A percentile compares a stretch with the other conserved stretches of the same genome.
Evolutionary conservation across 75 land plant genomes (phyloP).

Genomic region (Adiantum capillusveneris): DNA sequence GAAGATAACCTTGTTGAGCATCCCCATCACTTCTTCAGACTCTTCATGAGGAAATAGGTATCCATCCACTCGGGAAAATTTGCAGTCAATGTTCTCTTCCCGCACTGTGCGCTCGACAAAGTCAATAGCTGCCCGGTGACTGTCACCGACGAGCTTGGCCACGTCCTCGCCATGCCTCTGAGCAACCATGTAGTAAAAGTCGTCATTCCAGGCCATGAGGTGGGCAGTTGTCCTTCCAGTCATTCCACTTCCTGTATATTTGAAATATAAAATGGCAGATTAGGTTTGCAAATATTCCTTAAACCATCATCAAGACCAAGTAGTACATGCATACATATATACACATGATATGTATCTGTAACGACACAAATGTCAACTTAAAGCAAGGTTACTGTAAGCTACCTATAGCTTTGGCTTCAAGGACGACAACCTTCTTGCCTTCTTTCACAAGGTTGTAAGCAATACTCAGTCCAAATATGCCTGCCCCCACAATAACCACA

Average conservation of each 20-base stretch:
- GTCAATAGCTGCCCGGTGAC: slow-evolving; percentile 26
- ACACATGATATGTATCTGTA: too few relatives aligned
- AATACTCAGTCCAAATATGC: slow-evolving; percentile 28
- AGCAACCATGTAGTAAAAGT: slow-evolving; percentile 25
- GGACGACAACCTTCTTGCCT: slow-evolving; percentile 27
- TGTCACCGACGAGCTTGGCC: slow-evolving; percentile 23
- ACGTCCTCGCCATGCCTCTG: slow-evolving; percentile 19
- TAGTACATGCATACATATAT: too few relatives aligned
- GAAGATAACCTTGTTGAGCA: slow-evolving; percentile 16
- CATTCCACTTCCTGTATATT: slow-evolving; percentile 36
- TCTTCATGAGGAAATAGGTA: slow-evolving; percentile 38
- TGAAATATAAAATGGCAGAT: too few relatives aligned
- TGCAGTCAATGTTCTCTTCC: slow-evolving; percentile 30
- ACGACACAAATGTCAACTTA: too few relatives aligned
- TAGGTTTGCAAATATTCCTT: too few relatives aligned
- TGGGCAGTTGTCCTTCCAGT: slow-evolving; percentile 39
- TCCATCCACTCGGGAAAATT: slow-evolving; percentile 28
- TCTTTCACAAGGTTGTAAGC: slow-evolving; percentile 33
- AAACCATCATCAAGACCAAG: too few relatives aligned
- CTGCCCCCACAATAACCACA: slow-evolving; percentile 34
- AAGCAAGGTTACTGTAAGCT: too few relatives aligned
- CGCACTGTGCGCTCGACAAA: slow-evolving; percentile 16
- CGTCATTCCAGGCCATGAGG: slow-evolving; percentile 34
- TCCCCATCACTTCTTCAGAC: slow-evolving; percentile 8
- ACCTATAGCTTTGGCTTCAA: slow-evolving; percentile 28